These are phyloP conservation scores for Gymnopilus junonius DNA, from an alignment of 768 basidiomycete genomes.

Conservation along the genomic window DNA sequence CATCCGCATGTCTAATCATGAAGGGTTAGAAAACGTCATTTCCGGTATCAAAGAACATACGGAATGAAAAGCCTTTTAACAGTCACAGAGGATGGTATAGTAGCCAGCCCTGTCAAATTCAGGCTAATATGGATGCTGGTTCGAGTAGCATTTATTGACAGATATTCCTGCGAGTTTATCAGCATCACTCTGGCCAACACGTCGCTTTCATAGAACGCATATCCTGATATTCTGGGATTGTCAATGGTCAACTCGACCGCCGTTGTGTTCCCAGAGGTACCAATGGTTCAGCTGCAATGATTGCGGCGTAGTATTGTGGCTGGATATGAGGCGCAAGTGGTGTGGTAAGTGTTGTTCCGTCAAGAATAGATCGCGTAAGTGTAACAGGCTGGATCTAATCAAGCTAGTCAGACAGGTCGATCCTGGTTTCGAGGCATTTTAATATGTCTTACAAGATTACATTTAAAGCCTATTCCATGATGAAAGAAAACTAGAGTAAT, in stretches of 20 bases:
- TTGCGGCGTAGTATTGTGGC: slow-evolving; percentile 67
- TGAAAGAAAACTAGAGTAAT: slow-evolving; percentile 65
- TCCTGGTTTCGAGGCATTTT: neutral
- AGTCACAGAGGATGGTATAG: slow-evolving; percentile 34
- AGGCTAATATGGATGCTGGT: slow-evolving; percentile 47
- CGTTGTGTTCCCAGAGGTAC: slow-evolving; percentile 42
- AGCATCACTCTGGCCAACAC: slow-evolving; percentile 54
- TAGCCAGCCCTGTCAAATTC: slow-evolving; percentile 31
- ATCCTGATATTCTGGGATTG: slow-evolving; percentile 55
- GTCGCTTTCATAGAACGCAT: slow-evolving; percentile 59
- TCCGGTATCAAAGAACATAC: slow-evolving; percentile 27
- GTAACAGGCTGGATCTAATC: slow-evolving; percentile 64
- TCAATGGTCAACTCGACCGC: slow-evolving; percentile 53
- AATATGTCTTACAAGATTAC: slow-evolving; percentile 50
- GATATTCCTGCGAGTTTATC: slow-evolving; percentile 61
- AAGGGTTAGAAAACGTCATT: neutral
- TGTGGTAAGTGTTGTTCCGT: slow-evolving; percentile 52
- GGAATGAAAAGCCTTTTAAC: slow-evolving; percentile 54
- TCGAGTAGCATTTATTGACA: slow-evolving; percentile 39
- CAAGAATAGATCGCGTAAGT: slow-evolving; percentile 58
- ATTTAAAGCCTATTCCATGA: slow-evolving; percentile 73
- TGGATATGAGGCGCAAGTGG: slow-evolving; percentile 65
- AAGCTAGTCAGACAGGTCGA: neutral
- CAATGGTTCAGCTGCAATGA: slow-evolving; percentile 64
- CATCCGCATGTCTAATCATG: slow-evolving; percentile 48